Evolutionary conservation across 2,329 filamentous ascomycete genomes (phyloP), one percentile per base, ranked within the genome.

Genomic region (Neocatenulostroma microsporum): DNA sequence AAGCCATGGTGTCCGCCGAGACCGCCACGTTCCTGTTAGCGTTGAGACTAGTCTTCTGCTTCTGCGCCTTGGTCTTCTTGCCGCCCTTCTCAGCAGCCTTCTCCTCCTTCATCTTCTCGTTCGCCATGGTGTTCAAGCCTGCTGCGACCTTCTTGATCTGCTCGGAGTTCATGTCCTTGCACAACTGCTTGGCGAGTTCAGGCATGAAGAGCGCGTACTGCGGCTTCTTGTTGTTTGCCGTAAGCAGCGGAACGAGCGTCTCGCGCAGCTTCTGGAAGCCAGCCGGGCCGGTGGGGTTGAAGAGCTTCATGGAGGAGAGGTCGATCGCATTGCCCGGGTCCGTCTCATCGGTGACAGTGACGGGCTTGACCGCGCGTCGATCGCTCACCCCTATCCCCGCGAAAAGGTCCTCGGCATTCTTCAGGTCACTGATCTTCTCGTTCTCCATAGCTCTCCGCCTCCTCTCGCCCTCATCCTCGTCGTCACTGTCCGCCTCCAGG

Each of bases 101-200:
- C 74, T 98, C 91, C 63, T 95, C 88, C 71, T 87, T 93, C 82
- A 96, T 82, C 74, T 94, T 95, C 76, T 96, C 91, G 61, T 98
- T 98, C 60, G 85, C 76, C 39, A 94, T 73, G 4, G 87, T 82
- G n/a, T 88, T 94, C 55, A 98, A 66, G 4, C 76, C 74, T 62
- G 84, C 93, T 10, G 86, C 78, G 48, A 94, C 77, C 73, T 96
- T 96, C 76, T 96, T 95, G 66, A 96, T 88, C 68, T 96, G 87
- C 39, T 91, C 82, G 59, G 85, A 94, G 11, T 83, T 80, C 49
- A 98, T 66, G 19, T 94, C 88, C 66, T 87, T 88, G 53, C 80
- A 77, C 29, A 96, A 74, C 56, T 85, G 79, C 71, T 94, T 94
- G 47, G 76, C 66, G 56, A 98, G 91, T 56, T 96, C 91, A 62